Percentiles rank a stretch among this genome's conserved stretches.
phyloP scores from a whole-genome alignment of 805 yeast species.

The Metschnikowia picachoensis region DNA sequence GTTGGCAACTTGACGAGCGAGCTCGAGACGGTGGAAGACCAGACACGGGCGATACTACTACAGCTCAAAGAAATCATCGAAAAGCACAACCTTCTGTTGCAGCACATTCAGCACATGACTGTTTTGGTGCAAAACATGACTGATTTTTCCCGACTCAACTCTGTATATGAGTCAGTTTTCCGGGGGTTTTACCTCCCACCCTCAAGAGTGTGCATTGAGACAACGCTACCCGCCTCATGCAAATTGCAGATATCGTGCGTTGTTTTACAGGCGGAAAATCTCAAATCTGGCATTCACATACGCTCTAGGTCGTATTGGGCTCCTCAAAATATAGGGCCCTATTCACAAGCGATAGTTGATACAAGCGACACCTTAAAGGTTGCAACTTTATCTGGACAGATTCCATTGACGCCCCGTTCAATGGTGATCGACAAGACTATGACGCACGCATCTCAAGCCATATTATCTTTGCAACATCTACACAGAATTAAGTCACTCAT shows the following conservation, averaged over 20 bases:
- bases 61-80: conserved; percentile 36
- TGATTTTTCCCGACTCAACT: conserved; percentile 58
- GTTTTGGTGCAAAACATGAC: conserved; percentile 62
- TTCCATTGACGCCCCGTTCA: conserved; percentile 71
- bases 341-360: conserved; percentile 76
- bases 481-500: conserved; percentile 56
- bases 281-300: conserved; percentile 75
- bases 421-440: conserved; percentile 45
- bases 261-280: conserved; percentile 26
- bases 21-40: conserved; percentile 26
- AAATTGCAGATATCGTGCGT: conserved; percentile 60
- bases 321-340: conserved; percentile 97
- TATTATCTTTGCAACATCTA: conserved; percentile 72
- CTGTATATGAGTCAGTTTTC: conserved; percentile 55
- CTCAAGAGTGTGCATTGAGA: conserved; percentile 78
- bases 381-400: conserved; percentile 82
- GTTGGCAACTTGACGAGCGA: conserved; percentile 29
- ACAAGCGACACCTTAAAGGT: conserved; percentile 35
- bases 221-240: conserved; percentile 39
- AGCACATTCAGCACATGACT: conserved; percentile 56
- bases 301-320: conserved; percentile 97
- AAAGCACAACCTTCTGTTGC: conserved; percentile 28
- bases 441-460: conserved; percentile 29
- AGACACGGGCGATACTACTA: conserved; percentile 47
- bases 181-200: conserved; percentile 67